Evolutionary conservation across 129 eudicot genomes (phyloP), one percentile per base, ranked within the genome.

Genomic region (Heracleum sosnowskyi): DNA sequence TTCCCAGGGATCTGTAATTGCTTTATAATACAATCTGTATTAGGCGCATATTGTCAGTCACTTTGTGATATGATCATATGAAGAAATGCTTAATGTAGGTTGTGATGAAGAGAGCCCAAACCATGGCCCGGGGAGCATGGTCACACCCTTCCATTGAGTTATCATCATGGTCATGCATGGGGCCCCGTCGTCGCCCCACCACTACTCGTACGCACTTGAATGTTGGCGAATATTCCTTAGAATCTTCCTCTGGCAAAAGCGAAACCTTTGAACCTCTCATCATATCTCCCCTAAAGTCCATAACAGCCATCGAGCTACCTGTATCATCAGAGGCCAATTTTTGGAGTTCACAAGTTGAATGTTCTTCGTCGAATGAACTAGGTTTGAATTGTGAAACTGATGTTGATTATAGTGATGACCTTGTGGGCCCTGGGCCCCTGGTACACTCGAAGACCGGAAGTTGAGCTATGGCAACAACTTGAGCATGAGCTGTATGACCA

Each of bases 91-190:
- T 9, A 71, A 37, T 75, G 33, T 80, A 95, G 99, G 97, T 93
- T 73, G 99, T 95, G 46, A 92, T 95, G 99, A 90, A 84, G 86
- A 87, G 96, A 85, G 99, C 99, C 71, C 96, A 92, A 70, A 95
- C 89, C 83, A 95, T 95, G 96, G 99, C 97, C 31, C 91, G 85
- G 83, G 89, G 97, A 36, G 99, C 99, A 41, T 90, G 87, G 96
- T 76, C 96, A 37, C 94, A 92, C 26, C 99, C 97, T 8, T 70
- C 84, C 42, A 84, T 91, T 33, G 84, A 73, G 49, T 41, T 91
- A 63, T 83, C 93, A 57, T 86, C 99, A 46, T 96, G 97, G 97
- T 84, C 99, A 11, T 96, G 99, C 83, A 89, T 96, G 44, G 99
- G 99, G 1, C 99, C 99, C 7, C 89, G 97, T 51, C 95, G 84